Evolutionary conservation across 2,329 filamentous ascomycete species (phyloP).

Genomic region (Diaporthe citrichinensis): DNA sequence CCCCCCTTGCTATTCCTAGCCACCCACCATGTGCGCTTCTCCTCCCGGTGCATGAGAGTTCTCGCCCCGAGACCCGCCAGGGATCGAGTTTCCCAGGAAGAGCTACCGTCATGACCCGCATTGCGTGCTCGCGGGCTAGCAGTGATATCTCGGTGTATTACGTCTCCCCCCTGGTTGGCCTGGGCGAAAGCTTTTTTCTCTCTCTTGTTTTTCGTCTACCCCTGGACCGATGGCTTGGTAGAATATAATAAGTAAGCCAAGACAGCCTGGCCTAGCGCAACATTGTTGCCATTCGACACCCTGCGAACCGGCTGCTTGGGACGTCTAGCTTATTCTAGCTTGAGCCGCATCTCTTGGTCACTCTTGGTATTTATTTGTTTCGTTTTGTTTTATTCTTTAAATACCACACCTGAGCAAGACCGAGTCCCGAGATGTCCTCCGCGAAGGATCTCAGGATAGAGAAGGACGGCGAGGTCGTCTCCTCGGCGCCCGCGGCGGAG

Average conservation of each 20-base stretch:
- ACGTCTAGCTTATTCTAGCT: neutral
- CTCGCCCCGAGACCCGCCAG: neutral
- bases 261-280: constrained; percentile 2
- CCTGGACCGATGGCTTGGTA: neutral
- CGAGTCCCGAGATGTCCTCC: constrained; percentile 31
- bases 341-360: neutral
- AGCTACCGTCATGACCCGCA: constrained; percentile 32
- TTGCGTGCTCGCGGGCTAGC: constrained; percentile 40
- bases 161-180: neutral
- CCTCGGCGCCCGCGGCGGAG: neutral
- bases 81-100: neutral
- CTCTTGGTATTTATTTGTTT: neutral
- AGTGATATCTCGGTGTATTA: constrained; percentile 19
- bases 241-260: constrained; percentile 16
- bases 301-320: constrained; percentile 14
- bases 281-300: neutral
- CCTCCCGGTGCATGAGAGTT: neutral
- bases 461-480: constrained; percentile 28
- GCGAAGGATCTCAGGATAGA: constrained; percentile 21
- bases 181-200: neutral
- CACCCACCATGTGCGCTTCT: constrained; percentile 21
- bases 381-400: too few species aligned
- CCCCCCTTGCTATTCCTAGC: neutral
- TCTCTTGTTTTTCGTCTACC: neutral
- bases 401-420: neutral